Evolutionary conservation across 148 eudicot species (phyloP).

Genomic region (Polygonum maritimum): DNA sequence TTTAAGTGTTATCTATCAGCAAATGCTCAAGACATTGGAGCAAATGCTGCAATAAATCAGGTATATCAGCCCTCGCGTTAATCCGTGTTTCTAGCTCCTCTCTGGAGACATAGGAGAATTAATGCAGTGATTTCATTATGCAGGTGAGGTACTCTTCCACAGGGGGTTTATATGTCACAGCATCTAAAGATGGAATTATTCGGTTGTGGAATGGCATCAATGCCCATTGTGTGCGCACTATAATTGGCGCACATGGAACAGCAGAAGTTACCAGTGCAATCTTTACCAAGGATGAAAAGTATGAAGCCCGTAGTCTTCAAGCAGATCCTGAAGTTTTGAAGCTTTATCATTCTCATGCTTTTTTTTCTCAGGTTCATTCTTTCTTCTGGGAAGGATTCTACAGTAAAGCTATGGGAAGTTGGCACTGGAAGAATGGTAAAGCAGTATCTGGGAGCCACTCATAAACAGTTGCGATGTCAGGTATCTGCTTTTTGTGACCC

Average conservation of each 20-base stretch:
- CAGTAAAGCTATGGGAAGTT: conserved; percentile 84
- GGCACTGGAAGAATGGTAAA: conserved; percentile 83
- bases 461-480: conserved; percentile 63
- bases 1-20: conserved; percentile 75
- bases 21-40: conserved; percentile 45
- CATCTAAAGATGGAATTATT: conserved; percentile 85
- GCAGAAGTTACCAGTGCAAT: conserved; percentile 59
- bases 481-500: conserved; percentile 17
- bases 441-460: conserved; percentile 82
- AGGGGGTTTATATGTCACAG: conserved; percentile 84
- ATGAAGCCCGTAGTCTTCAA: neutral
- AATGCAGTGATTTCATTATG: neutral
- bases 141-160: conserved; percentile 75
- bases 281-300: conserved; percentile 83
- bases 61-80: conserved; percentile 16
- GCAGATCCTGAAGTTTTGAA: neutral
- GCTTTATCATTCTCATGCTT: neutral
- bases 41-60: conserved; percentile 71
- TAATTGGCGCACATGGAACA: conserved; percentile 65
- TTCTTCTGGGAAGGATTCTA: conserved; percentile 76
- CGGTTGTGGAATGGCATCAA: conserved; percentile 82
- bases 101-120: neutral
- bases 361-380: conserved; percentile 48
- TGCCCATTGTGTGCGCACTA: conserved; percentile 58
- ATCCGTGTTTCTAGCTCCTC: neutral